Percentiles rank a stretch among this genome's conserved stretches.
Conservation (phyloP, 768 basidiomycete species). For the Chalciporus pseudorubinellus region DNA sequence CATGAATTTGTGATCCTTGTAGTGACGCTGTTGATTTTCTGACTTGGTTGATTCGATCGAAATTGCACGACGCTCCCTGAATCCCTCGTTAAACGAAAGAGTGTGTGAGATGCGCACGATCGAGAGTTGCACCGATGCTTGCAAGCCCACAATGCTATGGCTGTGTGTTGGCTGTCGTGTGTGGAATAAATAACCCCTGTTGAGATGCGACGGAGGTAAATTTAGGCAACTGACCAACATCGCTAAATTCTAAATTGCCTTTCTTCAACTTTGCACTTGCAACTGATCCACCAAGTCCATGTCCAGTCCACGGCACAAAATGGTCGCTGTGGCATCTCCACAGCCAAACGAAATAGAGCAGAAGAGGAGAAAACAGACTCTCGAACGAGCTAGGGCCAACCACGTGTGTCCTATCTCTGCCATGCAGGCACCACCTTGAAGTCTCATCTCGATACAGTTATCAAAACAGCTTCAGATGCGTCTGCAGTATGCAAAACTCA, state of each 20-base stretch:
- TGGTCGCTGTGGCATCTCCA: constrained; percentile 19
- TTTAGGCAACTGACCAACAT: neutral
- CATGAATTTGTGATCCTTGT: constrained; percentile 7
- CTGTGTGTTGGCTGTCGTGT: no score
- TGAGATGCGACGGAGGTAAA: neutral
- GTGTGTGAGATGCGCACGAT: no score
- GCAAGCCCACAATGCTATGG: no score
- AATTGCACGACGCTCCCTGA: no score
- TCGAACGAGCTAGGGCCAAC: constrained; percentile 56
- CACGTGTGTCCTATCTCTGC: constrained; percentile 42
- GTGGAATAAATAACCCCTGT: neutral
- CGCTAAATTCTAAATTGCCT: neutral
- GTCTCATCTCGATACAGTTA: constrained; percentile 40
- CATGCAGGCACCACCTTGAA: neutral
- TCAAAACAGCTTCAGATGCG: constrained; percentile 71
- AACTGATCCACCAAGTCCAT: neutral
- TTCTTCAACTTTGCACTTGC: neutral
- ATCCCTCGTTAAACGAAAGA: no score
- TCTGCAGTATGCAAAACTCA: constrained; percentile 72
- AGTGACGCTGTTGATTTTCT: no score
- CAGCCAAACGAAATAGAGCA: constrained; percentile 31
- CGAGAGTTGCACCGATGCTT: no score
- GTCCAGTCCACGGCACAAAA: constrained; percentile 17
- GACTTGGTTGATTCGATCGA: no score
- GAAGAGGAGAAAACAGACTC: constrained; percentile 46